A percentile compares a stretch with the other conserved stretches of the same genome.
Conservation (phyloP, 2,329 filamentous ascomycete species). For the Achaetomium macrosporum region DNA sequence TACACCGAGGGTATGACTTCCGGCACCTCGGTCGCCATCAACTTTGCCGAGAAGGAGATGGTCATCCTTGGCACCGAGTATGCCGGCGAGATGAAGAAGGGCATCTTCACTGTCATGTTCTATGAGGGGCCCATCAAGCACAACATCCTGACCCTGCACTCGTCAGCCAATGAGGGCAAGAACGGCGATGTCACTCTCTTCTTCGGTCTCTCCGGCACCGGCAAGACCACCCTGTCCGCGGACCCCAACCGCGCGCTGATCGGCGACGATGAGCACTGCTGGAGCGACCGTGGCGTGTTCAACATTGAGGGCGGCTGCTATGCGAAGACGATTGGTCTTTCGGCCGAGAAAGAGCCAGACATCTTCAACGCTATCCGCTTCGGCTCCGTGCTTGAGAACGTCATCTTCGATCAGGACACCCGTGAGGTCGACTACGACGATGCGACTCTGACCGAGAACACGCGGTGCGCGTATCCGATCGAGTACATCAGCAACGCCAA, state of each 20-base stretch:
- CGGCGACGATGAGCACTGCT: conserved; percentile 99
- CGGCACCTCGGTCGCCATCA: conserved; percentile 94
- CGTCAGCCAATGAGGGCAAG: conserved; percentile 94
- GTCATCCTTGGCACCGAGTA: conserved; percentile 99
- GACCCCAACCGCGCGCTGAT: conserved; percentile 95
- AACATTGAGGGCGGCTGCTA: conserved; percentile 99
- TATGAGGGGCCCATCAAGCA: conserved; percentile 99
- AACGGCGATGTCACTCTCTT: conserved; percentile 96
- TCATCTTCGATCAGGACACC: conserved; percentile 89
- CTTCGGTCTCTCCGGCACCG: conserved; percentile 97
- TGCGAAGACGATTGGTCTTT: conserved; percentile 96
- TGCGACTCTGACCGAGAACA: conserved; percentile 93
- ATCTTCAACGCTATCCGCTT: conserved; percentile 95
- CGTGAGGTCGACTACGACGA: conserved; percentile 95
- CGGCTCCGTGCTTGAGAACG: conserved; percentile 96
- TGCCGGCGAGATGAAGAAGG: conserved; percentile 96
- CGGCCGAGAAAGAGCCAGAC: conserved; percentile 97
- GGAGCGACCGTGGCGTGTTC: conserved; percentile 94
- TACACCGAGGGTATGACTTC: conserved; percentile 99
- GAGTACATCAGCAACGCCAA: conserved; percentile 99
- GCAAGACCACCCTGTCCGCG: conserved; percentile 96
- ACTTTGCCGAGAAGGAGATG: conserved; percentile 99
- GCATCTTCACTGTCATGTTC: conserved; percentile 97
- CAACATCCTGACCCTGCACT: conserved; percentile 97
- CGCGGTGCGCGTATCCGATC: conserved; percentile 95